Evolutionary conservation across 441 rosid genomes (phyloP).

Genomic region (Populus tomentosa): DNA sequence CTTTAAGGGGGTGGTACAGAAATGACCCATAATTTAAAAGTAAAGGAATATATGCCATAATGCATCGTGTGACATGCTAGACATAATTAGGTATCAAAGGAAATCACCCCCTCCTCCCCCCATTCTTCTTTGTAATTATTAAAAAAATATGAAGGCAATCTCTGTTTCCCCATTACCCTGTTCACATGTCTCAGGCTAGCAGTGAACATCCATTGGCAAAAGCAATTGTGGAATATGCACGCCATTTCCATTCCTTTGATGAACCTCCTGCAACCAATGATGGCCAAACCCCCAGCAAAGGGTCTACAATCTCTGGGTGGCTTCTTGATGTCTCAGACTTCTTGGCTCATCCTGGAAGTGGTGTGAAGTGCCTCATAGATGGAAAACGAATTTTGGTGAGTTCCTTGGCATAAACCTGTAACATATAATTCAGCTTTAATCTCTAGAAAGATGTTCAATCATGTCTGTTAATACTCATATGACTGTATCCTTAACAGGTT

Average conservation of each 20-base stretch:
- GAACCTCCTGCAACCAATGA: constrained; percentile 32
- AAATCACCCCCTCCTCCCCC: background rate
- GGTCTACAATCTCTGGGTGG: constrained; percentile 51
- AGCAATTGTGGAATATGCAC: constrained; percentile 84
- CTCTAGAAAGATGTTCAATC: background rate
- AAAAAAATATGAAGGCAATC: background rate
- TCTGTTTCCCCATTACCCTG: background rate
- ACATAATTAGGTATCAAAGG: background rate
- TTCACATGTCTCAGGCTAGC: constrained; percentile 57
- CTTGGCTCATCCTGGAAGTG: constrained; percentile 86
- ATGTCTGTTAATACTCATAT: constrained; percentile 7
- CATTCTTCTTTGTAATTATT: too few relatives aligned
- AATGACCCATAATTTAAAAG: background rate
- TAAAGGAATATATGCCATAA: background rate
- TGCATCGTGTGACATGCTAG: background rate
- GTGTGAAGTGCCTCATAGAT: constrained; percentile 64
- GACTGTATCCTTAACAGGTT: constrained; percentile 44
- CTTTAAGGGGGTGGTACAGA: background rate
- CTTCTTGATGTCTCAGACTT: constrained; percentile 62
- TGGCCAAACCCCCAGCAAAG: constrained; percentile 32
- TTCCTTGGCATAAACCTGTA: background rate
- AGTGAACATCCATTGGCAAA: constrained; percentile 96
- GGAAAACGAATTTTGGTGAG: constrained; percentile 66
- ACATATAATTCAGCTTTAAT: background rate
- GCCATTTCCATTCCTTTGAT: constrained; percentile 89